Evolutionary conservation across 495 filamentous ascomycete species (phyloP).

Genomic region (Tricharina praecox): DNA sequence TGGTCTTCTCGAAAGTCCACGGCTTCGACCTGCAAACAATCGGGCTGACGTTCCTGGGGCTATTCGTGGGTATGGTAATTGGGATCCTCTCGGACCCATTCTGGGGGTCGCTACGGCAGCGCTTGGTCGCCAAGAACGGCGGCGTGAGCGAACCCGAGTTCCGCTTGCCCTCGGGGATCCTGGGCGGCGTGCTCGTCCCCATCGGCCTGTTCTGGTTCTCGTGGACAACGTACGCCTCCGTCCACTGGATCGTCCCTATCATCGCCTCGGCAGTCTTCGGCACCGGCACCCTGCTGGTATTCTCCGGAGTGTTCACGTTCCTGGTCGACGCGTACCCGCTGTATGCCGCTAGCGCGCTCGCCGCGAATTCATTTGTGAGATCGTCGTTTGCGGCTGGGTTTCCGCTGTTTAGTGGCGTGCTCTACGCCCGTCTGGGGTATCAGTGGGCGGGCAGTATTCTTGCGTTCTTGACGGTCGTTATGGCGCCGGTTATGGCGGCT

Average conservation of each 20-base stretch:
- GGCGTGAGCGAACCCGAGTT: constrained; percentile 67
- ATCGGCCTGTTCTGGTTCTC: constrained; percentile 56
- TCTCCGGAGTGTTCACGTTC: constrained; percentile 82
- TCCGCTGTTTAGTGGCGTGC: constrained; percentile 42
- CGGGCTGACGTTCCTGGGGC: constrained; percentile 65
- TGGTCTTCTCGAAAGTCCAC: constrained; percentile 65
- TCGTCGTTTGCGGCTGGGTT: constrained; percentile 71
- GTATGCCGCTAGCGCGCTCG: constrained; percentile 75
- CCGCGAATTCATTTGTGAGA: constrained; percentile 73
- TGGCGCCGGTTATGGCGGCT: constrained; percentile 36
- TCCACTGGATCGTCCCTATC: constrained; percentile 55
- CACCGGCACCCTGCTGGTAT: constrained; percentile 63
- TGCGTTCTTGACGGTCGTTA: constrained; percentile 49
- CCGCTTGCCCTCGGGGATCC: constrained; percentile 64
- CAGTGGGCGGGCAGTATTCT: constrained; percentile 58
- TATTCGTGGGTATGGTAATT: constrained; percentile 62
- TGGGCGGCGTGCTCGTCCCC: constrained; percentile 59
- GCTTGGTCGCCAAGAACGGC: constrained; percentile 43
- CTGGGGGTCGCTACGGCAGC: constrained; percentile 52
- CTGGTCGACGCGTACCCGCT: constrained; percentile 83
- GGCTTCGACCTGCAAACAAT: constrained; percentile 65
- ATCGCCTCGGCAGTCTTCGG: constrained; percentile 53
- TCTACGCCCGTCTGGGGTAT: constrained; percentile 51
- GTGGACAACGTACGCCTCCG: constrained; percentile 48
- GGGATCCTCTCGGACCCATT: constrained; percentile 54